These are phyloP conservation scores for Penicillium italicum DNA, from an alignment of 2,329 filamentous ascomycete genomes.

Conservation along the genomic window DNA sequence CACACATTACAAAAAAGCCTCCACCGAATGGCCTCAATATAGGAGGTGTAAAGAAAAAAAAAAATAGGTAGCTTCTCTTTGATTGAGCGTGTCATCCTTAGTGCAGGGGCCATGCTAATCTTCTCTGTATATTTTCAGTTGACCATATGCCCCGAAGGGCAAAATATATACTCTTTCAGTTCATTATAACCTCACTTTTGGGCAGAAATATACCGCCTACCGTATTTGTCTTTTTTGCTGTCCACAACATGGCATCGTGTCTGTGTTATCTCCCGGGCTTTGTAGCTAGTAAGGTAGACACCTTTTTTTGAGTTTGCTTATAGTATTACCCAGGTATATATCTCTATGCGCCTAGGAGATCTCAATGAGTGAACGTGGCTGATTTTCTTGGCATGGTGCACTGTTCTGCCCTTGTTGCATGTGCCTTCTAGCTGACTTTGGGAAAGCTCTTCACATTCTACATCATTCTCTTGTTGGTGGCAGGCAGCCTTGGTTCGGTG, in stretches of 20 bases:
- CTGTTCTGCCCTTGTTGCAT: no score
- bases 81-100: slow-evolving; percentile 92
- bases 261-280: not conserved
- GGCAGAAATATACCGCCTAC: not conserved
- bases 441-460: no score
- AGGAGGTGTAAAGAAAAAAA: not conserved
- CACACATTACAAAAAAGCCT: not conserved
- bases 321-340: not conserved
- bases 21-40: not conserved
- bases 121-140: slow-evolving; percentile 70
- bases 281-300: no score
- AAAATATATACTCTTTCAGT: not conserved
- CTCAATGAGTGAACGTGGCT: not conserved
- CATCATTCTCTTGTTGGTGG: no score
- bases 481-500: no score
- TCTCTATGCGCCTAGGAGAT: not conserved
- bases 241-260: not conserved
- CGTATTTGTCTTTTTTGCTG: not conserved
- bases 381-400: no score
- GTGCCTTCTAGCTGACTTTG: no score
- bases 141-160: slow-evolving; percentile 56
- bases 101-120: slow-evolving; percentile 80
- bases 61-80: slow-evolving; percentile 67
- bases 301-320: not conserved
- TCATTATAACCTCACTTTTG: fast-evolving